phyloP scores from a whole-genome alignment of 345 rosid genomes.

The Viola odorata region DNA sequence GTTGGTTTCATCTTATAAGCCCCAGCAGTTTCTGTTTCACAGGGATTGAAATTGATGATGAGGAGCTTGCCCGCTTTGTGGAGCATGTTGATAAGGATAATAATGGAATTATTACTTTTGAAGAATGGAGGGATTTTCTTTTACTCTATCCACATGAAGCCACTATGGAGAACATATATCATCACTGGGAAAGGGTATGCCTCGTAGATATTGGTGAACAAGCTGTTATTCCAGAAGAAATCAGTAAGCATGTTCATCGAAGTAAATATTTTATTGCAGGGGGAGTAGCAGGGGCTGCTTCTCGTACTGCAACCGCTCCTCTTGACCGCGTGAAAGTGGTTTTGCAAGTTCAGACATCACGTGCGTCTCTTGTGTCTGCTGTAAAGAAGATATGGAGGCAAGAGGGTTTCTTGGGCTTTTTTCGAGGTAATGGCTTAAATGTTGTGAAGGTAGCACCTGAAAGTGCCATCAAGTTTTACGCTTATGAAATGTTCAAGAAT shows the following conservation, averaged over 20 bases:
- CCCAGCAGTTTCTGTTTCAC: slow-evolving; percentile 21
- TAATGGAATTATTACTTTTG: slow-evolving; percentile 83
- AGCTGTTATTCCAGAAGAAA: slow-evolving; percentile 76
- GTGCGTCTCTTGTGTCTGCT: slow-evolving; percentile 55
- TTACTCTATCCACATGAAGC: slow-evolving; percentile 91
- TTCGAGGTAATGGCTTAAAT: slow-evolving; percentile 78
- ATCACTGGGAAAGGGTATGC: slow-evolving; percentile 80
- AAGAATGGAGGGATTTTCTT: slow-evolving; percentile 96
- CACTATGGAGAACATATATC: slow-evolving; percentile 83
- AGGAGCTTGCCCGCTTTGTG: slow-evolving; percentile 79
- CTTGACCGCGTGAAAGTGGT: slow-evolving; percentile 82
- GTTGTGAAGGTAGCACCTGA: slow-evolving; percentile 90
- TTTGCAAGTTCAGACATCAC: slow-evolving; percentile 72
- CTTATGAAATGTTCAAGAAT: slow-evolving; percentile 68
- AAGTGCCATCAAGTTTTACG: slow-evolving; percentile 79
- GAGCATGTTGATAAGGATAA: slow-evolving; percentile 91
- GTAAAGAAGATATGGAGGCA: slow-evolving; percentile 59
- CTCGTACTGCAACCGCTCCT: slow-evolving; percentile 87
- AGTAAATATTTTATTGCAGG: slow-evolving; percentile 87
- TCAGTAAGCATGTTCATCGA: slow-evolving; percentile 65
- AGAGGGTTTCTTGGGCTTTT: slow-evolving; percentile 57
- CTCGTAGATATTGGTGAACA: slow-evolving; percentile 89
- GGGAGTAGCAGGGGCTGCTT: slow-evolving; percentile 84
- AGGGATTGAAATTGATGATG: slow-evolving; percentile 68
- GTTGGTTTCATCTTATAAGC: slow-evolving; percentile 27